phyloP scores from a whole-genome alignment of 805 yeast species.

The Wickerhamomyces chambardii region DNA sequence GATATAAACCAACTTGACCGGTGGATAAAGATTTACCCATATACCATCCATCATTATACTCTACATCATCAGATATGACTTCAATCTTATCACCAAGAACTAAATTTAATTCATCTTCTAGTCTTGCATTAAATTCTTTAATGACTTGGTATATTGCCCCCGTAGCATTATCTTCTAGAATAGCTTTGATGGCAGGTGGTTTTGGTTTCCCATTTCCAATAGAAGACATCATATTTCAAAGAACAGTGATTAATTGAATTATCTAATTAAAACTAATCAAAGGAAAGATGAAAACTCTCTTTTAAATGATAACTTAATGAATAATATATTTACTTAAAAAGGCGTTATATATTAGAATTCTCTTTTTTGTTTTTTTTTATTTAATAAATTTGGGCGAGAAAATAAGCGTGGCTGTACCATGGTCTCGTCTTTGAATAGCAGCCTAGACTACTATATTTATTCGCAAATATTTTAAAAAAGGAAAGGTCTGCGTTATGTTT shows the following conservation, averaged over 20 bases:
- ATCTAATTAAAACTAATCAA: background rate
- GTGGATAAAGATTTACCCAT: slow-evolving; percentile 75
- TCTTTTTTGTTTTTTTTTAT: too few species aligned
- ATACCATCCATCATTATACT: slow-evolving; percentile 96
- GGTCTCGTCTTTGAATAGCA: too few species aligned
- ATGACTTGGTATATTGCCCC: slow-evolving; percentile 46
- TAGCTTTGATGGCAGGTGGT: slow-evolving; percentile 6
- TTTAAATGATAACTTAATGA: too few species aligned
- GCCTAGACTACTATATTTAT: too few species aligned
- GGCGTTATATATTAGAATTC: background rate
- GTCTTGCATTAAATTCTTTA: slow-evolving; percentile 79
- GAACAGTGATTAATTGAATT: background rate
- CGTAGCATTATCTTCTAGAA: slow-evolving; percentile 12
- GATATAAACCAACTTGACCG: slow-evolving; percentile 78
- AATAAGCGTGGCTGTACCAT: too few species aligned
- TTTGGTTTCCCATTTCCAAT: slow-evolving; percentile 1
- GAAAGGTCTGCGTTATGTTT: too few species aligned
- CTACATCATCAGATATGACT: slow-evolving; percentile 87
- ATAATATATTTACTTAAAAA: too few species aligned
- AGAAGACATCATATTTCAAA: slow-evolving; percentile 1
- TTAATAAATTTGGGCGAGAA: background rate
- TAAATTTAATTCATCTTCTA: slow-evolving; percentile 83
- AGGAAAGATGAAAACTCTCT: background rate
- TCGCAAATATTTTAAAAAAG: too few species aligned
- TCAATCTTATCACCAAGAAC: slow-evolving; percentile 80